phyloP scores from a whole-genome alignment of 129 eudicot species.

The Apium graveolens region DNA sequence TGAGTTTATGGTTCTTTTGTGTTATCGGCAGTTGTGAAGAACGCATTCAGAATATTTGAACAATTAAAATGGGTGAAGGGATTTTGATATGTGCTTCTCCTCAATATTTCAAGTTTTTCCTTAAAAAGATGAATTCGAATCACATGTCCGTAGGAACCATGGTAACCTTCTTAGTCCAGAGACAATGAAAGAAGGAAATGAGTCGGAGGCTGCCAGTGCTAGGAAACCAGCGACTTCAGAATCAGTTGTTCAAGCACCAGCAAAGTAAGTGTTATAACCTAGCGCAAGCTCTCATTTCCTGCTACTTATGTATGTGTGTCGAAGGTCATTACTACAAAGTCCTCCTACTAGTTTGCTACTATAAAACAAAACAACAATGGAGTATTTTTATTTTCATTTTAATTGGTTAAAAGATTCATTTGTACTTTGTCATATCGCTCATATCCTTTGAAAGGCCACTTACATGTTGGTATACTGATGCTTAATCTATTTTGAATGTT shows the following conservation, averaged over 20 bases:
- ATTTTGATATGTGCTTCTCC: conserved; percentile 90
- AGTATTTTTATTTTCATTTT: too few relatives aligned
- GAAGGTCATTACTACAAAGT: too few relatives aligned
- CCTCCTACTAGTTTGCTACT: too few relatives aligned
- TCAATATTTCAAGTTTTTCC: conserved; percentile 81
- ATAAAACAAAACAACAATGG: too few relatives aligned
- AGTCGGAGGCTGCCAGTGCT: conserved; percentile 54
- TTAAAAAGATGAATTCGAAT: conserved; percentile 71
- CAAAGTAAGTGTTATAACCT: conserved; percentile 36
- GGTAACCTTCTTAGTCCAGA: conserved; percentile 53
- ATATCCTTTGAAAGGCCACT: too few relatives aligned
- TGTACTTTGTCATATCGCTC: too few relatives aligned
- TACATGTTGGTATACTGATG: too few relatives aligned
- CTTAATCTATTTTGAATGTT: too few relatives aligned
- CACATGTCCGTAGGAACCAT: conserved; percentile 54
- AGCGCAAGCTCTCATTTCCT: conserved; percentile 23
- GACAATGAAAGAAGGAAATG: conserved; percentile 51
- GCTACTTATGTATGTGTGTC: too few relatives aligned
- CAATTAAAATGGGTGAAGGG: conserved; percentile 93
- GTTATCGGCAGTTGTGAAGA: conserved; percentile 71
- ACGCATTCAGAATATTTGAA: conserved; percentile 92
- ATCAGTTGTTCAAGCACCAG: conserved; percentile 75
- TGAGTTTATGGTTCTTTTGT: neutral
- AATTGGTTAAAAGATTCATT: too few relatives aligned
- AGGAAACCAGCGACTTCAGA: conserved; percentile 72